Evolutionary conservation across 2,329 filamentous ascomycete species (phyloP).

Genomic region (Colletotrichum paranaense): DNA sequence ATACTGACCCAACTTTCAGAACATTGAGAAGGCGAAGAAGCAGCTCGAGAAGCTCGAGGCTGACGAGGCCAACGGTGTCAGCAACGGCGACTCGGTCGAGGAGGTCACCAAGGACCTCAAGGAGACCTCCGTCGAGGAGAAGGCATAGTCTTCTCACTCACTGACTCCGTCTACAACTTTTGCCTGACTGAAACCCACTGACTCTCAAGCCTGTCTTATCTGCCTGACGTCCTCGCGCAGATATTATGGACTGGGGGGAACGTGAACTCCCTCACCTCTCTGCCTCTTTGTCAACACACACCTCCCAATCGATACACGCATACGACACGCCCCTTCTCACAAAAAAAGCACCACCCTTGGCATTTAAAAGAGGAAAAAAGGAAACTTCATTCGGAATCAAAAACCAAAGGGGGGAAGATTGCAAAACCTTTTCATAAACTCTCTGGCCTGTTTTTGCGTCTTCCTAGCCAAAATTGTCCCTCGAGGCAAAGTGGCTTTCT

Average conservation of each 20-base stretch:
- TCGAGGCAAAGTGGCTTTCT: constrained; percentile 27
- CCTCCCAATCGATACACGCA: constrained; percentile 3
- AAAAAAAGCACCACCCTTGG: too few species aligned
- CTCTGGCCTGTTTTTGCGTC: constrained; percentile 26
- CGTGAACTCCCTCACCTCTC: background rate
- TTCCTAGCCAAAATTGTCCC: constrained; percentile 20
- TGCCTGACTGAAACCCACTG: background rate
- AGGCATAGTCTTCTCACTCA: constrained; percentile 49
- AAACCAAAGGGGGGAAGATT: constrained; percentile 1
- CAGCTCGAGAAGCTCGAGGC: constrained; percentile 92
- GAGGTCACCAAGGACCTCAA: constrained; percentile 64
- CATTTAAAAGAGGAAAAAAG: background rate
- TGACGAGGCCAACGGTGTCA: constrained; percentile 63
- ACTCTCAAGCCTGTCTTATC: background rate
- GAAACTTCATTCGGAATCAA: constrained; percentile 7
- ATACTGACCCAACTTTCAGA: constrained; percentile 66
- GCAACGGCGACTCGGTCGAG: constrained; percentile 64
- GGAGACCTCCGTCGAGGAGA: constrained; percentile 64
- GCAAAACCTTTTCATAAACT: constrained; percentile 13
- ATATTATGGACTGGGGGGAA: background rate
- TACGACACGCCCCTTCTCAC: background rate
- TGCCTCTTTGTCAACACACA: background rate
- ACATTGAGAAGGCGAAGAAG: constrained; percentile 95
- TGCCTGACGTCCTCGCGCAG: background rate
- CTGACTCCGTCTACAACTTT: constrained; percentile 26